Evolutionary conservation across 2,329 filamentous ascomycete genomes (phyloP), one percentile per base, ranked within the genome.

Genomic region (Scopulariopsis brevicaulis): DNA sequence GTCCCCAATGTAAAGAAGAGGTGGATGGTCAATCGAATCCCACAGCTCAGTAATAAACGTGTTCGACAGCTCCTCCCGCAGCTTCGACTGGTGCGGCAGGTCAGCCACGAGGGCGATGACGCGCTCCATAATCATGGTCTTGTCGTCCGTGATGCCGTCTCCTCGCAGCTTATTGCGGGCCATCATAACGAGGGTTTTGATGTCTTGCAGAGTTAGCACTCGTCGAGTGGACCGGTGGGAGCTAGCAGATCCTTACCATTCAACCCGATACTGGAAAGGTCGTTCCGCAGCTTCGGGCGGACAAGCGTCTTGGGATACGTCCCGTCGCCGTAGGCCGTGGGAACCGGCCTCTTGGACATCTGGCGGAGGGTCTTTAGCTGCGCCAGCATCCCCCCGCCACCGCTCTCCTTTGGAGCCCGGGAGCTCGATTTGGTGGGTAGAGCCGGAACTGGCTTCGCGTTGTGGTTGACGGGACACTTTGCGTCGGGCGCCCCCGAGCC

Each of bases 51-150:
- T 78, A 55, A 92, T 77, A 64, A 92, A 87, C 53, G 72, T 69
- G 64, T 86, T 84, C 10, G 87, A 90, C 54, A 91, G 73, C 56
- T 83, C 72, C 50, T 78, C 74, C 11, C 86, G 77, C 28, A 79
- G 76, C 63, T 80, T 80, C 1, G 86, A 90, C 58, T 79, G 74
- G 55, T 78, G 71, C 1, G 85, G 85, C 37, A 90, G 74, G 35
- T 79, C 80, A 14, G 84, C 78, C 5, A 89, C 85, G 18, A 90
- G 75, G 73, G 85, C 81, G 60, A 90, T 89, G 5, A 86, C 77
- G 8, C 82, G 77, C 69, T 90, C 87, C 83, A 90, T 89, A 52
- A 90, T 74, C 77, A 89, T 87, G 1, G 84, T 87, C 71, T 87
- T 88, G 73, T 93, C 89, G 64, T 93, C 85, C 5, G 82, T 70